These are phyloP conservation scores for Talaromyces stipitatus DNA, from an alignment of 495 filamentous ascomycete species.

Conservation along the genomic window DNA sequence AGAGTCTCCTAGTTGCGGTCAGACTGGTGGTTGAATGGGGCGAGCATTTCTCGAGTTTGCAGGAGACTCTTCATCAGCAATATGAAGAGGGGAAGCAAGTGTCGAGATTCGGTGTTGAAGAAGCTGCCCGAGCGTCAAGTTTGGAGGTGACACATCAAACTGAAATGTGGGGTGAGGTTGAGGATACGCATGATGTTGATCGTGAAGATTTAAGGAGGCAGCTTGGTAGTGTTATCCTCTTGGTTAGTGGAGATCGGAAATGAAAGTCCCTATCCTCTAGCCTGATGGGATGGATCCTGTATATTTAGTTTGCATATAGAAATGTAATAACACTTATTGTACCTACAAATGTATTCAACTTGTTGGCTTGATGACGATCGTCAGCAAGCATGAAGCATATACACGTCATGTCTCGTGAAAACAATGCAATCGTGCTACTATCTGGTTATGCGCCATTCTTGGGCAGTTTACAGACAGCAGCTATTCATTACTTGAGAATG, in stretches of 20 bases:
- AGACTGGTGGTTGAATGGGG: conserved; percentile 86
- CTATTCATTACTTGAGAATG: too few relatives aligned
- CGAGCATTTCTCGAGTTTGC: conserved; percentile 49
- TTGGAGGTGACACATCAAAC: conserved; percentile 91
- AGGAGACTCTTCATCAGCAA: conserved; percentile 12
- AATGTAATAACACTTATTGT: background rate
- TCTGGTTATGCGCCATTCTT: too few relatives aligned
- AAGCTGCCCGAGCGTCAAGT: conserved; percentile 70
- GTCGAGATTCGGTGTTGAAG: conserved; percentile 41
- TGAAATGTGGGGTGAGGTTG: conserved; percentile 87
- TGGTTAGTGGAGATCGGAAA: conserved; percentile 55
- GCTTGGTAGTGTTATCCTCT: conserved; percentile 73
- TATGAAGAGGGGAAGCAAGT: background rate
- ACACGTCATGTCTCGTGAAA: too few relatives aligned
- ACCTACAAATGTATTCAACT: too few relatives aligned
- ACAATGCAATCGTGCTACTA: too few relatives aligned
- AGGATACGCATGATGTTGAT: conserved; percentile 97
- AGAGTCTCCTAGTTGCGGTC: conserved; percentile 73
- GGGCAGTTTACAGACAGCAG: too few relatives aligned
- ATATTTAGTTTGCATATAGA: background rate
- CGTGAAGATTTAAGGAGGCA: conserved; percentile 85
- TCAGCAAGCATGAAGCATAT: too few relatives aligned
- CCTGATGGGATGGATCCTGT: background rate
- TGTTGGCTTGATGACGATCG: too few relatives aligned
- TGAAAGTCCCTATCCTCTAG: conserved; percentile 9